Conservation (phyloP, 2,329 filamentous ascomycete genomes). For the Aspergillus fructus region DNA sequence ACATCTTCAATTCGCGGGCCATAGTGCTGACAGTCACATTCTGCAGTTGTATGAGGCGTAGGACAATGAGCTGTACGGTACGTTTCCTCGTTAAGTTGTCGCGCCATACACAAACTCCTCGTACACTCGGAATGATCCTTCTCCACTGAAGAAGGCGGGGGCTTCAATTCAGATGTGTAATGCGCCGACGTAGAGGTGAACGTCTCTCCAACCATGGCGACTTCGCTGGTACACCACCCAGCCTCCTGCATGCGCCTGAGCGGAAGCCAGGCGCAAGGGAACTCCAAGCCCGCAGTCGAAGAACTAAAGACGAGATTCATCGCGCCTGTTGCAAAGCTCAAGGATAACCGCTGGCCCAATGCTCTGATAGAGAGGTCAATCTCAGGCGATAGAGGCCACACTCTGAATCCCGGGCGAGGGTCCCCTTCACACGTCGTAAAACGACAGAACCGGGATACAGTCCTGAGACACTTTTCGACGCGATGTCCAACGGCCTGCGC, state of each 20-base stretch:
- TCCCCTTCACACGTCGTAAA: constrained; percentile 1
- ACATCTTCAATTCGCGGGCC: background rate
- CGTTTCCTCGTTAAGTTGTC: constrained; percentile 6
- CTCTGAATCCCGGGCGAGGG: background rate
- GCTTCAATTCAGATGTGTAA: background rate
- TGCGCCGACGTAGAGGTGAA: constrained; percentile 3
- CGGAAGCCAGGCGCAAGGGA: constrained; percentile 5
- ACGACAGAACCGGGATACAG: constrained; percentile 4
- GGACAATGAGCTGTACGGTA: background rate
- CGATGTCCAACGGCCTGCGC: background rate
- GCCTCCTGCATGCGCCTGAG: constrained; percentile 1
- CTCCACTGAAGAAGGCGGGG: background rate
- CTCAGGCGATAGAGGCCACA: constrained; percentile 4
- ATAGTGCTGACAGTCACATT: constrained; percentile 2
- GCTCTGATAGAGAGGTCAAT: constrained; percentile 4
- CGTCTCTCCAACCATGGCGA: constrained; percentile 3
- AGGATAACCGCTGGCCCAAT: background rate
- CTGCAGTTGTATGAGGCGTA: background rate
- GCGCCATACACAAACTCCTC: constrained; percentile 1
- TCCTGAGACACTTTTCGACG: background rate
- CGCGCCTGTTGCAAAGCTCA: background rate
- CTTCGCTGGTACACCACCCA: constrained; percentile 4
- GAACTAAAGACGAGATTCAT: background rate
- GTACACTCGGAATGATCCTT: constrained; percentile 1
- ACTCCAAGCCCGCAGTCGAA: background rate